Evolutionary conservation across 2,329 filamentous ascomycete species (phyloP), one percentile per base, ranked within the genome.

Genomic region (Cordyceps cicadae): DNA sequence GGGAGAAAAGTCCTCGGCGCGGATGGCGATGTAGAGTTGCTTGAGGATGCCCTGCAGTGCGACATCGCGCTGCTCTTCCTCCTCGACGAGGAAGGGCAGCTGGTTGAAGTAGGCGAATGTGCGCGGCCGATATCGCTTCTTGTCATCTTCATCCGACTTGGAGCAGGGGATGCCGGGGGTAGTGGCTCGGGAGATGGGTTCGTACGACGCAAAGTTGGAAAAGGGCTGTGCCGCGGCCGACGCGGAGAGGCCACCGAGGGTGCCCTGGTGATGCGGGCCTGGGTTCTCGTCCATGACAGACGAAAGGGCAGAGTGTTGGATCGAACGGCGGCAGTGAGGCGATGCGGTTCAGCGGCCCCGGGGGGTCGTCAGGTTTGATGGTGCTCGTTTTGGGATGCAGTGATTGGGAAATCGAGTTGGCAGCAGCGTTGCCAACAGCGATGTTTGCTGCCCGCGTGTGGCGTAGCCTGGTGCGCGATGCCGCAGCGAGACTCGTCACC

Each of bases 41-140:
- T 92, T 94, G 67, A 97, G 81, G 67, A 97, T 97, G 71, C 92
- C 90, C 51, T 88, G 82, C 52, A 99, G 79, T 64, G 92, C 91
- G 55, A 81, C 82, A 71, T 95, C 87, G 64, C 92, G 85, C 74
- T 92, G 84, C 39, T 80, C 72, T 64, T 93, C 88, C 70, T 89
- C 86, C 74, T 99, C 95, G 60, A 92, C 87, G 61, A 86, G 77
- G 71, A 97, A 99, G 41, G 95, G 95, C 55, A 99, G 84, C 70
- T 94, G 88, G 66, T 87, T 82, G 73, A 92, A 91, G 79, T 99
- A 99, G 63, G 90, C 91, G 72, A 94, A 99, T 32, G 94, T 97
- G 64, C 94, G 86, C 41, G 91, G 90, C 56, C 93, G 87, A 71
- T 92, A 89, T 65, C 89, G 81, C 72, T 82, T 83, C 71, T 79